These are phyloP conservation scores for Fusarium sp. DNA, from an alignment of 2,329 filamentous ascomycete genomes.

Conservation along the genomic window DNA sequence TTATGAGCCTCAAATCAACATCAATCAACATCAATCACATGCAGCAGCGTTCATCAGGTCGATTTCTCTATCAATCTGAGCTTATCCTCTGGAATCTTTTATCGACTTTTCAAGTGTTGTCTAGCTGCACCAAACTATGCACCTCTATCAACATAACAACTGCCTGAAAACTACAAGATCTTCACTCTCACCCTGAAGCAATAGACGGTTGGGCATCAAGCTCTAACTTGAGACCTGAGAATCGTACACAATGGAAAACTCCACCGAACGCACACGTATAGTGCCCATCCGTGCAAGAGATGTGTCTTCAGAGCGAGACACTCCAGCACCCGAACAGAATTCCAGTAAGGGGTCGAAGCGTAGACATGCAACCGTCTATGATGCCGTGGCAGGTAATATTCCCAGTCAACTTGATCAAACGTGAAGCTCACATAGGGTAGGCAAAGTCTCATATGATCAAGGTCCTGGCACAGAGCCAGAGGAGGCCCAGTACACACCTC, in stretches of 20 bases:
- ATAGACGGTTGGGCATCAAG: neutral
- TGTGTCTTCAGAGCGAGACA: conserved; percentile 18
- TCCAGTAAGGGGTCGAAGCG: conserved; percentile 42
- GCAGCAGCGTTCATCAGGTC: neutral
- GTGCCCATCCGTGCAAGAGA: conserved; percentile 29
- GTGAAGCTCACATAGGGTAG: conserved; percentile 50
- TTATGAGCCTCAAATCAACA: conserved; percentile 19
- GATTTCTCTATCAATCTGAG: neutral
- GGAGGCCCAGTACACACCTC: conserved; percentile 26
- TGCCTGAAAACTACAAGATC: conserved; percentile 10
- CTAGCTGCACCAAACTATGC: conserved; percentile 20
- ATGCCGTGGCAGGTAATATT: conserved; percentile 77
- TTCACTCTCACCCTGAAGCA: conserved; percentile 28
- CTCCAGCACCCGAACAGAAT: conserved; percentile 24
- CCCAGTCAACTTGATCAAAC: conserved; percentile 3
- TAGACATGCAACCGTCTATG: conserved; percentile 73
- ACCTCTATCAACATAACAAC: conserved; percentile 11
- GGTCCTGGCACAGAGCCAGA: conserved; percentile 46
- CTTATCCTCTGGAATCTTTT: neutral
- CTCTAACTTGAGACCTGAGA: neutral
- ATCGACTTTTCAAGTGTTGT: too few relatives aligned
- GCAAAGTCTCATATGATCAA: conserved; percentile 51
- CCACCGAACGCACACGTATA: conserved; percentile 6
- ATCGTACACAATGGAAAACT: conserved; percentile 29
- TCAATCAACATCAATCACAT: neutral